phyloP scores from a whole-genome alignment of 2,329 filamentous ascomycete genomes.

The Beauveria sp. region DNA sequence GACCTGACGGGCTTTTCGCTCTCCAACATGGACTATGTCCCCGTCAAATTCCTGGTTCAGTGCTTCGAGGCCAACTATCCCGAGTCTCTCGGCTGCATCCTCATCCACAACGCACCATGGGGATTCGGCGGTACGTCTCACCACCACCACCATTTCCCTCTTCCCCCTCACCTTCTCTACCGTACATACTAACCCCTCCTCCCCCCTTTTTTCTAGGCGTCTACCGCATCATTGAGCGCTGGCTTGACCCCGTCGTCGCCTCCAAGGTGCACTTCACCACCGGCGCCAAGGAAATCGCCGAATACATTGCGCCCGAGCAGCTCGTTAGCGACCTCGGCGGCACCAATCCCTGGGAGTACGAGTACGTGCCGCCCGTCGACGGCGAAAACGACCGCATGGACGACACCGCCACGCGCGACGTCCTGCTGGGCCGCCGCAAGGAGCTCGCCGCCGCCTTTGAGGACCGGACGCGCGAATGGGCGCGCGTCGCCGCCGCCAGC shows the following conservation, averaged over 20 bases:
- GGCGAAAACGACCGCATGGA: conserved; percentile 68
- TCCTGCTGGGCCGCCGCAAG: conserved; percentile 52
- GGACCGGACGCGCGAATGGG: conserved; percentile 64
- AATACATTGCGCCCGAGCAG: conserved; percentile 58
- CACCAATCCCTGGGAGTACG: conserved; percentile 71
- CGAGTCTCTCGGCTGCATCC: conserved; percentile 72
- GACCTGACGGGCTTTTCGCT: conserved; percentile 84
- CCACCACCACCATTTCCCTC: no score
- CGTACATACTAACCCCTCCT: conserved; percentile 14
- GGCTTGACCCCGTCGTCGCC: conserved; percentile 87
- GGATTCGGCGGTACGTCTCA: conserved; percentile 66
- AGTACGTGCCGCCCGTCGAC: conserved; percentile 62
- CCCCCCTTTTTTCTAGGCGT: conserved; percentile 44
- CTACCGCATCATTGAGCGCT: conserved; percentile 83
- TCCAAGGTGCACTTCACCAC: conserved; percentile 86
- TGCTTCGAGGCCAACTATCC: conserved; percentile 95
- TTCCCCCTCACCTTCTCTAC: no score
- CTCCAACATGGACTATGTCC: conserved; percentile 89
- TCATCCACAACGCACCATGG: conserved; percentile 89
- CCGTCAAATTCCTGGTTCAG: conserved; percentile 94
- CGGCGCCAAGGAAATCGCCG: conserved; percentile 62
- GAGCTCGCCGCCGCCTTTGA: conserved; percentile 63
- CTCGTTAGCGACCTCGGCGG: conserved; percentile 75
- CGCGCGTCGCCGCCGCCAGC: conserved; percentile 31
- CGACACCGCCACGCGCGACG: conserved; percentile 49